A percentile compares a stretch with the other conserved stretches of the same genome.
Evolutionary conservation across 1,284 basidiomycete species (phyloP).

Genomic region (Volvariella surrecta): DNA sequence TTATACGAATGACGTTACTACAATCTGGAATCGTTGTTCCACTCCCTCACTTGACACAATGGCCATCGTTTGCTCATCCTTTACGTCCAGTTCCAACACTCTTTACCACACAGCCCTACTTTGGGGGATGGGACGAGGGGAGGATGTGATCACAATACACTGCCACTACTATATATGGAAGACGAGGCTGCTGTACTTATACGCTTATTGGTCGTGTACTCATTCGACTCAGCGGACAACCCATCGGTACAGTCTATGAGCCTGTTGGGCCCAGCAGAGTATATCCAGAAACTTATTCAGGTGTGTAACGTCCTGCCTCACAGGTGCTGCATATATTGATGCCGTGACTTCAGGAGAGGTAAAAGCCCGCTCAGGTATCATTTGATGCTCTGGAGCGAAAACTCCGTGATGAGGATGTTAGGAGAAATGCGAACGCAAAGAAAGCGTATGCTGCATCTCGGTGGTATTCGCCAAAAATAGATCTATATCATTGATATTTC

Average conservation of each 20-base stretch:
- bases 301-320: constrained; percentile 24
- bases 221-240: constrained; percentile 34
- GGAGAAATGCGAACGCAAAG: constrained; percentile 30
- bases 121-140: too few relatives aligned
- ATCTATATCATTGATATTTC: too few relatives aligned
- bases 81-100: too few relatives aligned
- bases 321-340: constrained; percentile 8
- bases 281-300: constrained; percentile 42
- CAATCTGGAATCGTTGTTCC: too few relatives aligned
- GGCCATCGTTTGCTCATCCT: too few relatives aligned
- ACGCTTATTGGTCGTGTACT: constrained; percentile 51
- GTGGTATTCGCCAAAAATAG: too few relatives aligned
- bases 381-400: constrained; percentile 32
- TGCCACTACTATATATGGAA: too few relatives aligned
- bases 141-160: too few relatives aligned
- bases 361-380: constrained; percentile 31
- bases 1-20: too few relatives aligned
- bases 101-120: too few relatives aligned
- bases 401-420: constrained; percentile 35
- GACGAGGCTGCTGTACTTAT: constrained; percentile 58
- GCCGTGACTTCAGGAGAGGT: constrained; percentile 39
- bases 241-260: constrained; percentile 50
- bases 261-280: constrained; percentile 50
- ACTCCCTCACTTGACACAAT: too few relatives aligned
- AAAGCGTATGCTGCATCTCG: constrained; percentile 21